Conservation (phyloP, 2,329 filamentous ascomycete genomes). For the Aspergillus melleus region DNA sequence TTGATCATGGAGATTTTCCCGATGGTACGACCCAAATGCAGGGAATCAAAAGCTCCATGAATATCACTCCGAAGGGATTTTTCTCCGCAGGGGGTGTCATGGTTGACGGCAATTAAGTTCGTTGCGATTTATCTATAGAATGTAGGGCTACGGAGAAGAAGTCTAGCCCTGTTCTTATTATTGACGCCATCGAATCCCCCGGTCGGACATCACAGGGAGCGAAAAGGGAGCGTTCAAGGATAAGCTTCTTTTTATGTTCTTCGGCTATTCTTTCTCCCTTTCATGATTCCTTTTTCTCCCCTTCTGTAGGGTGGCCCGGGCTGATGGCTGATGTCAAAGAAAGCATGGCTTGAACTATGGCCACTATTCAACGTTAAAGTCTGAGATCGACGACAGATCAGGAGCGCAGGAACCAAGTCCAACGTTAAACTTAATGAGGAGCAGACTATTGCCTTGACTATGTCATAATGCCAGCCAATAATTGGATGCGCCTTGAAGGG, state of each 20-base stretch:
- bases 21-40: background rate
- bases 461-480: slow-evolving; percentile 3
- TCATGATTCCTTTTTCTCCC: background rate
- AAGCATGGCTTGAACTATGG: background rate
- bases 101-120: too few relatives aligned
- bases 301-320: too few relatives aligned
- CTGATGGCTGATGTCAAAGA: background rate
- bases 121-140: background rate
- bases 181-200: background rate
- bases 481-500: slow-evolving; percentile 6
- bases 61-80: background rate
- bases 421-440: background rate
- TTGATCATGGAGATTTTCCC: background rate
- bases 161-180: background rate
- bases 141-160: background rate
- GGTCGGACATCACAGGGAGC: background rate
- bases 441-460: slow-evolving; percentile 6
- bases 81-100: too few relatives aligned
- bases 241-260: background rate
- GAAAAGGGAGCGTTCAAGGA: background rate
- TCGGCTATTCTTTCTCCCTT: background rate
- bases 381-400: background rate
- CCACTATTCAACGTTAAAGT: background rate
- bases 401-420: background rate
- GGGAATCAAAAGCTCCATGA: background rate